Conservation (phyloP, 2,329 filamentous ascomycete genomes). For the Cercospora canescens region DNA sequence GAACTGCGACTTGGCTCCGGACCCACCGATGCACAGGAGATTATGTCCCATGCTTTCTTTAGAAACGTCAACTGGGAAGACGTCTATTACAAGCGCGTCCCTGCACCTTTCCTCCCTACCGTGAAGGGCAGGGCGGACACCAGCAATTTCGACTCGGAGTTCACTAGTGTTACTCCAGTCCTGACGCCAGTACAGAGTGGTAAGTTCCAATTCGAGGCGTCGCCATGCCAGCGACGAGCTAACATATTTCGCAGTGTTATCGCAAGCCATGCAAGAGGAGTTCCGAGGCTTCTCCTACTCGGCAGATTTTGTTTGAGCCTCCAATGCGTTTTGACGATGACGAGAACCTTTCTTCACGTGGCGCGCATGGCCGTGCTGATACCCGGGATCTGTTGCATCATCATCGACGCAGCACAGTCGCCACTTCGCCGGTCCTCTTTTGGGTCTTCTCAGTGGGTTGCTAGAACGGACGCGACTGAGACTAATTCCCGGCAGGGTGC, state of each 20-base stretch:
- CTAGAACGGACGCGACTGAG: not conserved
- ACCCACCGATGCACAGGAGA: constrained; percentile 94
- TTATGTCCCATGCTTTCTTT: constrained; percentile 99
- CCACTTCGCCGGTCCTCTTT: not conserved
- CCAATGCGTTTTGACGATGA: not conserved
- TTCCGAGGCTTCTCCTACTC: constrained; percentile 99
- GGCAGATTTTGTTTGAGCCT: constrained; percentile 73
- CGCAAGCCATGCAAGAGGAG: constrained; percentile 98
- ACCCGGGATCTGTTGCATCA: not conserved
- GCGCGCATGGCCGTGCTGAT: not conserved
- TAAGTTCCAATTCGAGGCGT: constrained; percentile 52
- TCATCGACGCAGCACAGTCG: not conserved
- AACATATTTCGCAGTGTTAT: constrained; percentile 66
- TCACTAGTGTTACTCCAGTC: constrained; percentile 96
- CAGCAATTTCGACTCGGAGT: constrained; percentile 99
- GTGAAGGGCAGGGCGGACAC: constrained; percentile 95
- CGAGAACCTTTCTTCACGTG: not conserved
- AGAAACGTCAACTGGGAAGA: constrained; percentile 98
- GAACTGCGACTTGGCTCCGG: constrained; percentile 90
- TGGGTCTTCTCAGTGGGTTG: not conserved
- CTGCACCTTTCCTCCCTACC: constrained; percentile 83
- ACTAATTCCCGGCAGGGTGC: not conserved
- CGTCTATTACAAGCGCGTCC: constrained; percentile 91
- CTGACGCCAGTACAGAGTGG: constrained; percentile 95
- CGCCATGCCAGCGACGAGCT: constrained; percentile 16